A percentile compares a stretch with the other conserved stretches of the same genome.
Conservation (phyloP, 2,329 filamentous ascomycete species). For the Boeremia lycopersici region DNA sequence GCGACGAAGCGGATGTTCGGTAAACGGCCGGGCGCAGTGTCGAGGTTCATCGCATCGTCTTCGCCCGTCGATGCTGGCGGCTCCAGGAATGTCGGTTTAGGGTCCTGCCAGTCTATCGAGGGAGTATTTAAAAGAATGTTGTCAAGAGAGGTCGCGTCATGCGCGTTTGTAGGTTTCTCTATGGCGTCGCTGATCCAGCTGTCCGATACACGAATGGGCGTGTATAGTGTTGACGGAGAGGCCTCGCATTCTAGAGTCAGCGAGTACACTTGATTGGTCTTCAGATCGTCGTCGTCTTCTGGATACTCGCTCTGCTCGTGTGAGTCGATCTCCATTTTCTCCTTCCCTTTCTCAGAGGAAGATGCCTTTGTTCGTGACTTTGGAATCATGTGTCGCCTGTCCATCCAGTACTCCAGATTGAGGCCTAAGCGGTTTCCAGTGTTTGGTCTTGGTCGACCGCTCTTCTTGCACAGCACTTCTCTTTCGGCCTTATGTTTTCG, state of each 20-base stretch:
- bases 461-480: slow-evolving; percentile 70
- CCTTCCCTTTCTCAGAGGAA: slow-evolving; percentile 46
- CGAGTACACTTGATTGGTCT: slow-evolving; percentile 64
- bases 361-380: slow-evolving; percentile 29
- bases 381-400: slow-evolving; percentile 57
- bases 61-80: slow-evolving; percentile 45
- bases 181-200: slow-evolving; percentile 74
- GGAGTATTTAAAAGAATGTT: slow-evolving; percentile 52
- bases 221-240: slow-evolving; percentile 55
- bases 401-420: slow-evolving; percentile 78
- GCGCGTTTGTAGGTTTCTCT: slow-evolving; percentile 58
- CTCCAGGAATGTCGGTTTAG: slow-evolving; percentile 63
- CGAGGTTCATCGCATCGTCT: slow-evolving; percentile 60
- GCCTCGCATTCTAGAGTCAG: slow-evolving; percentile 70
- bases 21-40: slow-evolving; percentile 61
- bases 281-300: slow-evolving; percentile 47
- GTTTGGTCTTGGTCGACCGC: slow-evolving; percentile 75
- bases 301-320: slow-evolving; percentile 23
- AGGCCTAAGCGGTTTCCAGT: slow-evolving; percentile 69
- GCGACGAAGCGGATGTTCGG: slow-evolving; percentile 78
- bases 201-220: slow-evolving; percentile 71
- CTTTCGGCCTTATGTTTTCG: slow-evolving; percentile 58
- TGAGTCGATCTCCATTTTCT: slow-evolving; percentile 45
- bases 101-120: slow-evolving; percentile 73
- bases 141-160: slow-evolving; percentile 44